Base-by-base conservation (phyloP, 306 rosid genomes). In the Glycine tomentella region DNA sequence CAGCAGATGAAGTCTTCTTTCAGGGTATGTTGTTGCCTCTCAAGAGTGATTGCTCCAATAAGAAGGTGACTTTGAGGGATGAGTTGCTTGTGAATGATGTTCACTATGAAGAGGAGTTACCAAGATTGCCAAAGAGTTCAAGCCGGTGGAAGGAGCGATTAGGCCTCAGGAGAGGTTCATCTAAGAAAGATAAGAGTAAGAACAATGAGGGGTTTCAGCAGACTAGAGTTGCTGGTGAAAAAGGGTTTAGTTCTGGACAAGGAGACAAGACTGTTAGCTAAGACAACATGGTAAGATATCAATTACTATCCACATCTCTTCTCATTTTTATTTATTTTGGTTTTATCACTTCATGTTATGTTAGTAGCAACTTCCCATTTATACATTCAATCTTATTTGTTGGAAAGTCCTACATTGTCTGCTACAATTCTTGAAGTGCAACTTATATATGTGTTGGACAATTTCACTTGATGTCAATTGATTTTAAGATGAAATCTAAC, bases 21-120 rank as follows among this genome's bases (percentile, higher is more conserved):
- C 77, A 93, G 57, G 99, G 99, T 66, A 86, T 78, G 97, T 20
- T 95, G 88, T 48, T 95, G 87, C 99, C 99, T n/a, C 55, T 81
- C 42, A 89, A 87, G 88, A 87, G 78, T 33, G 84, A 84, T 59
- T 67, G 78, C 57, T 73, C 82, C 69, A 87, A 87, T 25, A 25
- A 25, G 3, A 36, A 36, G 70, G 89, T 81, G 56, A 95, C 98
- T 72, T 40, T 93, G 51, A 93, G 97, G 81, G 99, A 93, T 74
- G 96, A 91, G 65, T 67, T 93, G 15, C 92, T 88, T 59, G 80
- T 76, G 17, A 84, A 85, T 69, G 94, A 88, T 34, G 31, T 1
- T 25, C 31, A 25, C 31, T 51, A 80, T 48, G 84, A 69, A 0
- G 87, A 84, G 6, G 80, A 70, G 13, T 84, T 88, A 57, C 87